A percentile compares a stretch with the other conserved stretches of the same genome.
phyloP scores from a whole-genome alignment of 345 rosid species.

The Murraya paniculata region DNA sequence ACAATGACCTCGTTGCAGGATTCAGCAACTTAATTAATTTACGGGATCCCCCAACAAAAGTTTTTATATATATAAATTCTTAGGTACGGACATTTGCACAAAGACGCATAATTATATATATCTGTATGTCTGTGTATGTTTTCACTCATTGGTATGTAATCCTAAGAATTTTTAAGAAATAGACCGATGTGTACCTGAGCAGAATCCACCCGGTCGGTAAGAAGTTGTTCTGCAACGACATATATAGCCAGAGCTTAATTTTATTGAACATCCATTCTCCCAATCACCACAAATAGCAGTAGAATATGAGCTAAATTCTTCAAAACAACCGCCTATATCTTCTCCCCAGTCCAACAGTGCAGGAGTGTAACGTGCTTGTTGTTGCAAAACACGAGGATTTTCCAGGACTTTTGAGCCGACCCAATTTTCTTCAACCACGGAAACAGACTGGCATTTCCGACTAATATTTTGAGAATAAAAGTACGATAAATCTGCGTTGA shows the following conservation, averaged over 20 bases:
- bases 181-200: too few relatives aligned
- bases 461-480: not conserved
- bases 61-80: too few relatives aligned
- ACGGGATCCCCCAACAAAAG: too few relatives aligned
- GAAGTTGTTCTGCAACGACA: not conserved
- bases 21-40: too few relatives aligned
- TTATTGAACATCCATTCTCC: not conserved
- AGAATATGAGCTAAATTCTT: constrained; percentile 30
- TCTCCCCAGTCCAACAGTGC: not conserved
- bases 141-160: too few relatives aligned
- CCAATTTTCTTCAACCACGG: not conserved
- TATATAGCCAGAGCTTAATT: not conserved
- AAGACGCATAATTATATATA: too few relatives aligned
- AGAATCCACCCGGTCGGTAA: too few relatives aligned
- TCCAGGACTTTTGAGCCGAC: not conserved
- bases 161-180: too few relatives aligned
- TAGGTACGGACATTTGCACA: fast-evolving
- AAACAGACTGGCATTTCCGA: not conserved
- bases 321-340: not conserved
- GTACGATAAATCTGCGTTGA: not conserved
- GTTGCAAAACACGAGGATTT: not conserved
- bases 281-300: too few relatives aligned
- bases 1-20: too few relatives aligned
- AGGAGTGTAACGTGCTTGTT: not conserved
- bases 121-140: too few relatives aligned